Evolutionary conservation across 2,329 filamentous ascomycete species (phyloP).

Genomic region (Achaetomium macrosporum): DNA sequence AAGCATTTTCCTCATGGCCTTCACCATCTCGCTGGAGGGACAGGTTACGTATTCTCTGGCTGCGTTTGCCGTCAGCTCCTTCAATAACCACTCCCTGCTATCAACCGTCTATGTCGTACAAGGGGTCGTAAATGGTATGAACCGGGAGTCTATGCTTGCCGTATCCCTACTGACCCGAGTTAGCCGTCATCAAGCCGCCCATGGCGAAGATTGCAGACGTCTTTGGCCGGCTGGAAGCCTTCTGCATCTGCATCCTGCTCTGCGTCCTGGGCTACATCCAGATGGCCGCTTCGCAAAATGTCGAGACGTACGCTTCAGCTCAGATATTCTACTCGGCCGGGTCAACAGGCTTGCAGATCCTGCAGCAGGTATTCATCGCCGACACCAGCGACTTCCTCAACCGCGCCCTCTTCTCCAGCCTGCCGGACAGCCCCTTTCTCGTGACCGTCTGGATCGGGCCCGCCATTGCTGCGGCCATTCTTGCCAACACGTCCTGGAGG

Average conservation of each 20-base stretch:
- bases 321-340: constrained; percentile 56
- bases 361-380: constrained; percentile 60
- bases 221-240: constrained; percentile 56
- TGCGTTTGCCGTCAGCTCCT: constrained; percentile 59
- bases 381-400: constrained; percentile 56
- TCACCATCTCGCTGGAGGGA: constrained; percentile 60
- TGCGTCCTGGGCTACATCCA: constrained; percentile 53
- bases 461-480: constrained; percentile 42
- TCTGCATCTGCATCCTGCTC: constrained; percentile 47
- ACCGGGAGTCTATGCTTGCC: background rate
- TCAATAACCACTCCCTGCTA: constrained; percentile 56
- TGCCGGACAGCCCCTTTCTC: constrained; percentile 55
- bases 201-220: constrained; percentile 58
- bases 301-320: constrained; percentile 47
- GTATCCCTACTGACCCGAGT: background rate
- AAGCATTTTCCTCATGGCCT: constrained; percentile 53
- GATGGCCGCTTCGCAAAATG: constrained; percentile 49
- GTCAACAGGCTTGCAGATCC: constrained; percentile 50
- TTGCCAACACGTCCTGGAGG: constrained; percentile 47
- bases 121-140: constrained; percentile 54
- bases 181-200: constrained; percentile 53
- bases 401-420: constrained; percentile 52
- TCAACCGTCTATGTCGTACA: constrained; percentile 60
- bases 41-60: constrained; percentile 57
- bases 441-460: constrained; percentile 57